phyloP scores from a whole-genome alignment of 1,284 basidiomycete genomes.

The Tylopilus orsonianus region DNA sequence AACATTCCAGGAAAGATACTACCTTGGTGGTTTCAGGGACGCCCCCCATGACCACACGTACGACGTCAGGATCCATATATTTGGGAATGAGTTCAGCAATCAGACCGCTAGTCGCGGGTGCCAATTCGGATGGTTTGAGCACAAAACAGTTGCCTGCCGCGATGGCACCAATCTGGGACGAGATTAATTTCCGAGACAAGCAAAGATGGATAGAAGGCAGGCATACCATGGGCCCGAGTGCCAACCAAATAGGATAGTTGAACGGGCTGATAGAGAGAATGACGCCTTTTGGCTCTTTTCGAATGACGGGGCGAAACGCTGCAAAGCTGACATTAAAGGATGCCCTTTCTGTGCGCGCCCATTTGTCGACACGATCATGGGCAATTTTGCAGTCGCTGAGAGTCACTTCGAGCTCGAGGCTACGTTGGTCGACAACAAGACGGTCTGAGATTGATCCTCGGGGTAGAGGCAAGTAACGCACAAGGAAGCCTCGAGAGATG shows the following conservation, averaged over 20 bases:
- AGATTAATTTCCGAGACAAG: not conserved
- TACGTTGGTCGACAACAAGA: constrained; percentile 22
- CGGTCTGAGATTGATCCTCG: too few relatives aligned
- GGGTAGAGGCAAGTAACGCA: constrained; percentile 37
- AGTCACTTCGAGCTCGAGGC: constrained; percentile 55
- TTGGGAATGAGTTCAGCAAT: constrained; percentile 74
- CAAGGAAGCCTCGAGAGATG: constrained; percentile 55
- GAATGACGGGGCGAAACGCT: constrained; percentile 60
- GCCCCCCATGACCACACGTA: constrained; percentile 75
- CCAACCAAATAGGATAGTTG: constrained; percentile 58
- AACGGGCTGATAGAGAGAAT: constrained; percentile 67
- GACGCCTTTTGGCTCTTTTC: constrained; percentile 78
- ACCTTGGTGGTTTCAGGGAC: constrained; percentile 75
- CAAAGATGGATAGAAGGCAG: not conserved
- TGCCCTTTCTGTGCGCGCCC: constrained; percentile 69
- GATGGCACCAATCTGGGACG: constrained; percentile 61
- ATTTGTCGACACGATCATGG: constrained; percentile 70
- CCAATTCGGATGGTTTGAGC: constrained; percentile 83
- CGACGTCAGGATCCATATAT: constrained; percentile 78
- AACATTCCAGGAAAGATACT: not conserved
- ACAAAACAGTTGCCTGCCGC: constrained; percentile 78
- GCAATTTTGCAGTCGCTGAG: constrained; percentile 63
- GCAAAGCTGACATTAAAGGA: constrained; percentile 55
- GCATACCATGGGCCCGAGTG: constrained; percentile 55
- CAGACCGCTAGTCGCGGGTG: constrained; percentile 63